These are phyloP conservation scores for Oryza longistaminata DNA, from an alignment of 176 grass and related monocot genomes.

Conservation along the genomic window DNA sequence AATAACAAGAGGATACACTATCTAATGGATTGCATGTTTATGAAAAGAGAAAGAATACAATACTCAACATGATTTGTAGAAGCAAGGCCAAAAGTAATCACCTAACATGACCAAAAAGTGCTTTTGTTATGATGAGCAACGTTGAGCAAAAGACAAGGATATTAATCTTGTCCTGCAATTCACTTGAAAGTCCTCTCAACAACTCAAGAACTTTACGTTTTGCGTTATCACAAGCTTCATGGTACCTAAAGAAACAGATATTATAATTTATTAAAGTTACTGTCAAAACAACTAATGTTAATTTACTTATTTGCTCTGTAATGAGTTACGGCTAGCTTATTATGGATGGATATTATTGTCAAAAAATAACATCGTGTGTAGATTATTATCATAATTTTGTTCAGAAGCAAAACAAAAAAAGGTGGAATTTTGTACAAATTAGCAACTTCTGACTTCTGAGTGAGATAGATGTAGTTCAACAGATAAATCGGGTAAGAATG, in stretches of 20 bases:
- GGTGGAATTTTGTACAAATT: constrained; percentile 19
- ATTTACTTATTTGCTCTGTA: background rate
- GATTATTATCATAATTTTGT: background rate
- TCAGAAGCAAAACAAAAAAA: background rate
- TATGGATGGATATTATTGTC: background rate
- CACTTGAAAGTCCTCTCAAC: constrained; percentile 83
- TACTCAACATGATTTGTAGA: background rate
- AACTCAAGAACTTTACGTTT: constrained; percentile 77
- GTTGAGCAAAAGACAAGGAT: constrained; percentile 88
- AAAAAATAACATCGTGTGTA: background rate
- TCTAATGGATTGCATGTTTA: background rate
- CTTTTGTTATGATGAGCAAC: constrained; percentile 79
- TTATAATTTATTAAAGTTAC: constrained; percentile 9
- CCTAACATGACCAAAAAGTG: constrained; percentile 92
- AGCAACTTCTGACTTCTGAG: background rate
- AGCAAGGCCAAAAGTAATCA: constrained; percentile 46
- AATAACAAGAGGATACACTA: constrained; percentile 17
- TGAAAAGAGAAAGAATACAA: background rate
- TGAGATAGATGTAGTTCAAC: background rate
- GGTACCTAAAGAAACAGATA: constrained; percentile 71
- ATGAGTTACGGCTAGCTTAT: constrained; percentile 3
- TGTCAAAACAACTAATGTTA: background rate
- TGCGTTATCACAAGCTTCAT: constrained; percentile 84
- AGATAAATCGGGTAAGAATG: background rate
- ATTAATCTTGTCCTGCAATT: constrained; percentile 84